Evolutionary conservation across 2,329 filamentous ascomycete species (phyloP).

Genomic region (Aureobasidium namibiae): DNA sequence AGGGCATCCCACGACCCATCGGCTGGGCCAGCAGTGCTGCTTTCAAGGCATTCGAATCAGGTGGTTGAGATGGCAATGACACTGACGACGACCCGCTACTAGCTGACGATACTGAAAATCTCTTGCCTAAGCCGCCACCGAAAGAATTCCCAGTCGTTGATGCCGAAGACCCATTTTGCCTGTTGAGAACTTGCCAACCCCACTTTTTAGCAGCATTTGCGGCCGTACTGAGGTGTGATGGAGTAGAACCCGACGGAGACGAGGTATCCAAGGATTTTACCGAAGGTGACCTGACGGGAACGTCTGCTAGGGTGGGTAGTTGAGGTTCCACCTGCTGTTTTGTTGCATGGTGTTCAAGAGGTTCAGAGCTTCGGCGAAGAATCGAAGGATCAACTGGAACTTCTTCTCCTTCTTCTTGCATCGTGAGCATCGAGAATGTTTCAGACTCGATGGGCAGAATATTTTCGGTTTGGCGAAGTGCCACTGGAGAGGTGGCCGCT

Average conservation of each 20-base stretch:
- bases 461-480: not conserved
- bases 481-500: not conserved
- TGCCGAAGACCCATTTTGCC: conserved; percentile 21
- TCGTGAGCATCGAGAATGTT: not conserved
- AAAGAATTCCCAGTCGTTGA: not conserved
- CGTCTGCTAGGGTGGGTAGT: not conserved
- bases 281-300: not conserved
- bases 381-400: not conserved
- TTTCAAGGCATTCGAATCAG: conserved; percentile 23
- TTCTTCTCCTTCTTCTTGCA: not conserved
- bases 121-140: not conserved
- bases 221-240: conserved; percentile 21
- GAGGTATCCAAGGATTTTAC: not conserved
- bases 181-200: conserved; percentile 43
- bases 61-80: conserved; percentile 9
- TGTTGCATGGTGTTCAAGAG: not conserved
- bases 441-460: not conserved
- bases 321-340: not conserved
- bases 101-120: conserved; percentile 14
- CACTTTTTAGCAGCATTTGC: conserved; percentile 54
- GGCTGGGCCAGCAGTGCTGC: conserved; percentile 41
- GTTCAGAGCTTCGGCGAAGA: not conserved
- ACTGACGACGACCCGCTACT: conserved; percentile 29
- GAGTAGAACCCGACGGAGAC: not conserved
- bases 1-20: conserved; percentile 72